phyloP scores from a whole-genome alignment of 805 yeast species.

The Vanderwaltozyma polyspora region DNA sequence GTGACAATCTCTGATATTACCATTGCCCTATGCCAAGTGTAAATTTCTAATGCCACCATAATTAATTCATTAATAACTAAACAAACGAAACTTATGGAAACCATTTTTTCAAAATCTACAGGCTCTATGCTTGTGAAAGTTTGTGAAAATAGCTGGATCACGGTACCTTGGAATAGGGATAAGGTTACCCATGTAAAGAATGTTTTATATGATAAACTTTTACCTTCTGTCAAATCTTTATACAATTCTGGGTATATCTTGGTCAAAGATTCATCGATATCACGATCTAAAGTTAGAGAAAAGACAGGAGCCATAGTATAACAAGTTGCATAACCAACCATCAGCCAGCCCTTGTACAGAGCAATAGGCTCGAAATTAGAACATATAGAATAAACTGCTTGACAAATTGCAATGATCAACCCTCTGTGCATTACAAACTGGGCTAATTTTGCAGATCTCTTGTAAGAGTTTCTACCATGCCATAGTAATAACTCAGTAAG shows the following conservation, averaged over 20 bases:
- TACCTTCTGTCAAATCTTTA: conserved; percentile 82
- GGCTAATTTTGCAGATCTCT: conserved; percentile 86
- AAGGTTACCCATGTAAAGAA: conserved; percentile 86
- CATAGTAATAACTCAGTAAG: conserved; percentile 77
- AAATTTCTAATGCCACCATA: conserved; percentile 88
- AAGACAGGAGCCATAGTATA: conserved; percentile 99
- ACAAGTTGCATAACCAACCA: conserved; percentile 97
- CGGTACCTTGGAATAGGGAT: conserved; percentile 81
- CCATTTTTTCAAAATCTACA: conserved; percentile 56
- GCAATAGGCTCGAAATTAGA: conserved; percentile 91
- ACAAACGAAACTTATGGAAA: conserved; percentile 74
- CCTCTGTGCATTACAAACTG: conserved; percentile 98
- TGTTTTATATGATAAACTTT: conserved; percentile 72
- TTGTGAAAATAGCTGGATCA: conserved; percentile 78
- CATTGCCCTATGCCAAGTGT: conserved; percentile 85
- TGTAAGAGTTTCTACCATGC: conserved; percentile 98
- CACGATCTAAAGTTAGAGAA: conserved; percentile 81
- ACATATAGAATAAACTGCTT: conserved; percentile 80
- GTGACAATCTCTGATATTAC: conserved; percentile 61
- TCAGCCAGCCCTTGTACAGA: conserved; percentile 86
- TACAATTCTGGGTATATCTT: conserved; percentile 89
- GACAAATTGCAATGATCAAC: conserved; percentile 83
- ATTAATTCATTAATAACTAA: conserved; percentile 74
- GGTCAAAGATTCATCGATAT: conserved; percentile 81
- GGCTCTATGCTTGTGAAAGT: conserved; percentile 50